phyloP scores from a whole-genome alignment of 192 early-diverging fungal genomes.

The Umbelopsis ramanniana region DNA sequence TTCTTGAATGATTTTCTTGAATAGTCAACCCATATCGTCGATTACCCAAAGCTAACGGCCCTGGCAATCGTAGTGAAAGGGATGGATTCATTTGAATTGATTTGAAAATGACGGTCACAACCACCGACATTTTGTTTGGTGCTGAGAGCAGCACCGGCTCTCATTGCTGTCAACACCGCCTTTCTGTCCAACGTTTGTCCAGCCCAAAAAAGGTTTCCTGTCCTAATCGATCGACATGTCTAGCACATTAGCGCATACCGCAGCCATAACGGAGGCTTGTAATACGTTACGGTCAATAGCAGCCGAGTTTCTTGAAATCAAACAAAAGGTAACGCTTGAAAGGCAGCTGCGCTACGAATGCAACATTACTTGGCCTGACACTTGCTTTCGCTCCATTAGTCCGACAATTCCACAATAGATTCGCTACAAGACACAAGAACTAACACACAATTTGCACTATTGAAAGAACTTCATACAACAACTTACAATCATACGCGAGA shows the following conservation, averaged over 20 bases:
- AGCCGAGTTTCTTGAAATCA: background rate
- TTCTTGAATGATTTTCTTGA: too few species aligned
- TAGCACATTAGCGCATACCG: background rate
- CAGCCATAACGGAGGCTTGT: conserved; percentile 15
- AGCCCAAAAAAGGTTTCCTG: background rate
- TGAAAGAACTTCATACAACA: conserved; percentile 11
- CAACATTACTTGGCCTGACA: background rate
- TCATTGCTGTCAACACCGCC: background rate
- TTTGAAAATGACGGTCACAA: too few species aligned
- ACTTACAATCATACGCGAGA: conserved; percentile 39
- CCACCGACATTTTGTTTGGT: too few species aligned
- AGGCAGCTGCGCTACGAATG: background rate
- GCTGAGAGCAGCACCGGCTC: background rate
- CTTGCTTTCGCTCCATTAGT: background rate
- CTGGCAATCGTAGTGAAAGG: too few species aligned
- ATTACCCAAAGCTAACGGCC: too few species aligned
- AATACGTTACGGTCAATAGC: background rate
- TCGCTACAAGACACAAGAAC: conserved; percentile 12
- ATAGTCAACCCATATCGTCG: too few species aligned
- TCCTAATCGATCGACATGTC: background rate
- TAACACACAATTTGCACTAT: conserved; percentile 11
- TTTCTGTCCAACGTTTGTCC: background rate
- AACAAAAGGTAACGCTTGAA: conserved; percentile 5
- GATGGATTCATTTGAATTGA: too few species aligned
- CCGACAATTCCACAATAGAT: conserved; percentile 1